Percentiles rank a stretch among this genome's conserved stretches.
These are phyloP conservation scores for Pueraria montana DNA, from an alignment of 306 rosid species.

Conservation along the genomic window DNA sequence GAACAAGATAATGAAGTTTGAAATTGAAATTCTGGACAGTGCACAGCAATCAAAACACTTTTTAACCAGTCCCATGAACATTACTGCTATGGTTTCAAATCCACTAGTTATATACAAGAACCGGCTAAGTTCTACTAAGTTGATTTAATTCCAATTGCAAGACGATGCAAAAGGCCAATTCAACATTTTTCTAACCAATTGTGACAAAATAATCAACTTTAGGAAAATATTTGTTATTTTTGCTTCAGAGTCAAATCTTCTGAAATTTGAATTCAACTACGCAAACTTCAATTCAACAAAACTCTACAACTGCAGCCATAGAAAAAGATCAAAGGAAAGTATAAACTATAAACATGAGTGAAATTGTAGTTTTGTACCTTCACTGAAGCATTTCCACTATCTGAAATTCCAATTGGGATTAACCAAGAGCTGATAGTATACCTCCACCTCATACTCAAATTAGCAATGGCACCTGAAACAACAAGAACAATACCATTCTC, in stretches of 20 bases:
- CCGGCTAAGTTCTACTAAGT: not conserved
- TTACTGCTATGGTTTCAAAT: slow-evolving; percentile 20
- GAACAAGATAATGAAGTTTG: not conserved
- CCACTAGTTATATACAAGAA: not conserved
- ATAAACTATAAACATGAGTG: not conserved
- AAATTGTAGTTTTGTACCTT: slow-evolving; percentile 60
- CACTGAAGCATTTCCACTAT: slow-evolving; percentile 79
- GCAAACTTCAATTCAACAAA: slow-evolving; percentile 10
- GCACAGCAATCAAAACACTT: slow-evolving; percentile 13
- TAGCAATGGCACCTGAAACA: slow-evolving; percentile 77
- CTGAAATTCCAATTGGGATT: slow-evolving; percentile 70
- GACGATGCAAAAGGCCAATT: not conserved
- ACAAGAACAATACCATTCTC: slow-evolving; percentile 68
- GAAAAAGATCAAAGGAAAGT: not conserved
- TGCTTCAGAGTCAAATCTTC: slow-evolving; percentile 19
- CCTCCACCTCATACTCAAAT: slow-evolving; percentile 76
- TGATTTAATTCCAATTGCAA: slow-evolving; percentile 9
- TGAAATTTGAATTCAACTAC: not conserved
- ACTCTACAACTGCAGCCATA: not conserved
- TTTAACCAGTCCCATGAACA: slow-evolving; percentile 5
- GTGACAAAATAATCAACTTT: slow-evolving; percentile 32
- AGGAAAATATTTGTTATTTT: slow-evolving; percentile 3
- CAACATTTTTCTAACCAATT: slow-evolving; percentile 18
- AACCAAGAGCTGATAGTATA: slow-evolving; percentile 73
- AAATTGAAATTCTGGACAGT: slow-evolving; percentile 1